Evolutionary conservation across 495 filamentous ascomycete genomes (phyloP).

Genomic region (Recurvomyces mirabilis): DNA sequence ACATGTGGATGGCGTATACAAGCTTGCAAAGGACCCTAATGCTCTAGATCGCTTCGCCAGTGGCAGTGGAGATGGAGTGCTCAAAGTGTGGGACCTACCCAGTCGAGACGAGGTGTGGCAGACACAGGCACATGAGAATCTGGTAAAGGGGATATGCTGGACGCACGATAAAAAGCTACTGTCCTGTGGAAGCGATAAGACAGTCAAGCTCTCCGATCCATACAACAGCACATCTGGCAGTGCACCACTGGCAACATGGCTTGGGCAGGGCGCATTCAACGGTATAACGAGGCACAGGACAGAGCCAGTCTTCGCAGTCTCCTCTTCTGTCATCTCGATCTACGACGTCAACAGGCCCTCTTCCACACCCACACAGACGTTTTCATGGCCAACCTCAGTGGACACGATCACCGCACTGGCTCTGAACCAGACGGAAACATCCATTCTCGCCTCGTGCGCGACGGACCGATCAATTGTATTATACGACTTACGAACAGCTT

Average conservation of each 20-base stretch:
- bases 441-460: constrained; percentile 69
- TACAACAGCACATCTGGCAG: constrained; percentile 56
- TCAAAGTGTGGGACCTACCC: constrained; percentile 89
- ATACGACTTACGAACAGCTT: constrained; percentile 80
- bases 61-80: constrained; percentile 48
- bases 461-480: constrained; percentile 78
- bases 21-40: constrained; percentile 33
- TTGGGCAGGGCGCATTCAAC: constrained; percentile 74
- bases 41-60: constrained; percentile 31
- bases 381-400: constrained; percentile 74
- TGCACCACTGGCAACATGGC: constrained; percentile 65
- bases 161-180: constrained; percentile 73
- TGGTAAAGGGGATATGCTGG: constrained; percentile 87
- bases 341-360: constrained; percentile 74
- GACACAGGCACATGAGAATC: constrained; percentile 68
- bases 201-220: constrained; percentile 84
- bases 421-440: constrained; percentile 92
- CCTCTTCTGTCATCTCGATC: constrained; percentile 70
- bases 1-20: constrained; percentile 80
- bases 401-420: constrained; percentile 86
- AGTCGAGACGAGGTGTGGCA: constrained; percentile 70
- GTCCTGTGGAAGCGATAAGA: constrained; percentile 78
- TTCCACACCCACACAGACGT: constrained; percentile 59
- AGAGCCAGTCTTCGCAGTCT: constrained; percentile 58
- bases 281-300: constrained; percentile 68